Base-by-base conservation (phyloP, 441 rosid species). In the Pelargonium australe region DNA sequence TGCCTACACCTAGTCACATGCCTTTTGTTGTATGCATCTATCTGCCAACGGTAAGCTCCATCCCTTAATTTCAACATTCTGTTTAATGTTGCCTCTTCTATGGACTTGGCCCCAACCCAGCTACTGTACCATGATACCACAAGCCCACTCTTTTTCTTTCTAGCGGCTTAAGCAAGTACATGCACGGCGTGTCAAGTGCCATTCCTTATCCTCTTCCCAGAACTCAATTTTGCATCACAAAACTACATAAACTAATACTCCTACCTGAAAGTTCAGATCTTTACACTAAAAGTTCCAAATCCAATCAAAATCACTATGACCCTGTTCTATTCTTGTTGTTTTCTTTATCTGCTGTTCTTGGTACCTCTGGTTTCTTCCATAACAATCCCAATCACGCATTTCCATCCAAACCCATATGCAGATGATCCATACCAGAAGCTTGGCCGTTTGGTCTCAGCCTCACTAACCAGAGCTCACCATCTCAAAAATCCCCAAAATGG, bases 391-490 rank as follows among this genome's bases (percentile, higher is more conserved):
- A 64, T 76, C 58, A 67, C 72, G 6, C 72, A 65, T 43, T 64
- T 71, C 14, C 55, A 67, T 64, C 58, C 58, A 44, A 62, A 51
- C 63, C 69, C 76, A 62, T 68, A 67, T 64, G 68, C 31, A 68
- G 74, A 80, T 5, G 16, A 49, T 73, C 73, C 73, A 23, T 70
- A 70, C 28, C 77, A 68, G 71, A 73, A 65, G 17, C 75, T 82
- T 51, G 75, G 64, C 68, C 65, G 45, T 65, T 67, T 77, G 11
- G 82, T 72, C 64, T 76, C 75, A 64, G 45, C 78, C 55, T 81
- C 86, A 6, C 28, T 76, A 19, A 16, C 73, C 12, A 78, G 83
- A 73, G 80, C 80, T 16, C 76, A 63, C 75, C 82, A 80, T 69
- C 79, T 85, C 20, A 78, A 81, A 67, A 67, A 67, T 10, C 76